Evolutionary conservation across 73 alveolate genomes (phyloP).

Genomic region (Tetrahymena malaccensis): DNA sequence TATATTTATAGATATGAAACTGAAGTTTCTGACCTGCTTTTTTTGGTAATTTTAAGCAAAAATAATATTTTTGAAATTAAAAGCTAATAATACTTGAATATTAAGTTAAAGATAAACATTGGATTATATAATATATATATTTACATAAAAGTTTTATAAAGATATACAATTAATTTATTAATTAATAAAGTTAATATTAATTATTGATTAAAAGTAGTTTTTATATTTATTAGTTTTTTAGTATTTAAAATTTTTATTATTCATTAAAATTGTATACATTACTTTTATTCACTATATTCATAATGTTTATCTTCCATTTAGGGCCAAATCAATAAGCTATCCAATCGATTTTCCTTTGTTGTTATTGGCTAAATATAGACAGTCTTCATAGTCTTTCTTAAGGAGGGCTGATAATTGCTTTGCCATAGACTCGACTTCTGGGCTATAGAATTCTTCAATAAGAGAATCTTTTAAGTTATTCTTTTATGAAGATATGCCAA

Average conservation of each 20-base stretch:
- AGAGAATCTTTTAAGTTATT: neutral
- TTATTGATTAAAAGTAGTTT: neutral
- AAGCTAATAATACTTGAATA: too few species aligned
- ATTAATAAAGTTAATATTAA: too few species aligned
- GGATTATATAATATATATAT: too few species aligned
- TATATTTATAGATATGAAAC: too few species aligned
- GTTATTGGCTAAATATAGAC: neutral
- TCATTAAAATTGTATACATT: neutral
- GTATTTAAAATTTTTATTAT: neutral
- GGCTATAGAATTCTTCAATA: neutral
- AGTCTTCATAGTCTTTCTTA: neutral
- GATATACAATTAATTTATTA: too few species aligned
- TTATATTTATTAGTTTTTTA: neutral
- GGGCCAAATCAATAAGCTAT: neutral
- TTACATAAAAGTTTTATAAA: too few species aligned
- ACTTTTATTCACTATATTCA: neutral
- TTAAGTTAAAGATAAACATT: too few species aligned
- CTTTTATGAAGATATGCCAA: neutral
- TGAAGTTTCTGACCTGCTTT: too few species aligned
- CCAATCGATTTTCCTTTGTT: neutral
- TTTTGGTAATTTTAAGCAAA: too few species aligned
- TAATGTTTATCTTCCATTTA: neutral
- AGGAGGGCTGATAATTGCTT: neutral
- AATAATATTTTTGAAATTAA: too few species aligned
- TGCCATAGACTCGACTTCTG: neutral